These are phyloP conservation scores for Clarkia xantiana DNA, from an alignment of 345 rosid species.

Conservation along the genomic window DNA sequence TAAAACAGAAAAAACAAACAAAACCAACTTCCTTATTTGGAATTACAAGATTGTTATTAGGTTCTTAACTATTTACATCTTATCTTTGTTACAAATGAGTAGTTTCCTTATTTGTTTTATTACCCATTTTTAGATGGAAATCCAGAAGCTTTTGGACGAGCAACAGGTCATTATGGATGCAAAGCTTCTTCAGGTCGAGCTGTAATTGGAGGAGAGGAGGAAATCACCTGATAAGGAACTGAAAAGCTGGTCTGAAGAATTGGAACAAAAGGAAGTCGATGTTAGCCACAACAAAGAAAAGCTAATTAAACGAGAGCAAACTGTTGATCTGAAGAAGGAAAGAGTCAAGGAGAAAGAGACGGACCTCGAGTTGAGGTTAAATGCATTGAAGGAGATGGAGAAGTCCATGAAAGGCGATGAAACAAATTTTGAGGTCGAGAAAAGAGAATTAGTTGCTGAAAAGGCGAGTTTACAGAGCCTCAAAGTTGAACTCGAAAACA, in stretches of 20 bases:
- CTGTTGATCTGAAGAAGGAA: constrained; percentile 35
- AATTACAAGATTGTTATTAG: no score
- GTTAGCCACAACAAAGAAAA: constrained; percentile 38
- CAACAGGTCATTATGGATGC: constrained; percentile 36
- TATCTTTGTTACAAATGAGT: no score
- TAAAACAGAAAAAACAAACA: no score
- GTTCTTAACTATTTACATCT: no score
- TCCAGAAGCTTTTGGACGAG: constrained; percentile 54
- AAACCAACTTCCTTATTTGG: no score
- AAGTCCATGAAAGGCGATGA: constrained; percentile 42
- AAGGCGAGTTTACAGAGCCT: constrained; percentile 35
- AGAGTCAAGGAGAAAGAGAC: constrained; percentile 60
- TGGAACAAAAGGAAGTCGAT: constrained; percentile 38
- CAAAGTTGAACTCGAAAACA: constrained; percentile 50
- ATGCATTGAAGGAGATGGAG: constrained; percentile 44
- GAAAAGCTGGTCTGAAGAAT: constrained; percentile 27
- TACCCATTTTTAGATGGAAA: constrained; percentile 30
- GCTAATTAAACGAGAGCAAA: constrained; percentile 41
- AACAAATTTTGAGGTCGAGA: constrained; percentile 44
- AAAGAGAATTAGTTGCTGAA: constrained; percentile 31
- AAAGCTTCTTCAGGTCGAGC: constrained; percentile 39
- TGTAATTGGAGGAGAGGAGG: constrained; percentile 41
- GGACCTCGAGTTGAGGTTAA: constrained; percentile 42
- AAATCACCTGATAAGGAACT: constrained; percentile 46
- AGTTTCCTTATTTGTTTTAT: no score